A percentile compares a stretch with the other conserved stretches of the same genome.
Evolutionary conservation across 495 filamentous ascomycete species (phyloP).

Genomic region (Penicillium ucsense): DNA sequence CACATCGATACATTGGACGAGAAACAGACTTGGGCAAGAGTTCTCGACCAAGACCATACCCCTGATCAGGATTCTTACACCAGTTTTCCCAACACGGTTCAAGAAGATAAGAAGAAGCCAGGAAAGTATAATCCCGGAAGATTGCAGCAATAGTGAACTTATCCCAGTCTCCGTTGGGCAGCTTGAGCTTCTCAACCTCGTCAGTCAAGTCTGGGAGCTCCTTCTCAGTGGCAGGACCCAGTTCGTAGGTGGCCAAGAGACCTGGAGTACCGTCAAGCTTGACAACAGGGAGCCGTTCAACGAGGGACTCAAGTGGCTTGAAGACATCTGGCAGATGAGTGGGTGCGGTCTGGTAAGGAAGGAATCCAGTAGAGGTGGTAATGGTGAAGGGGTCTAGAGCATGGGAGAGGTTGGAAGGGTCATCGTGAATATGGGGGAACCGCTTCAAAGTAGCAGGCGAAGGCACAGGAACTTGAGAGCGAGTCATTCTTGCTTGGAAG

Average conservation of each 20-base stretch:
- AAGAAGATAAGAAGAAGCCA: conserved; percentile 80
- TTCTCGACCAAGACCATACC: conserved; percentile 67
- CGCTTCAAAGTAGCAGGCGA: conserved; percentile 35
- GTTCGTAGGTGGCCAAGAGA: conserved; percentile 58
- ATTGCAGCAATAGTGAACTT: conserved; percentile 69
- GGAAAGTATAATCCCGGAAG: conserved; percentile 83
- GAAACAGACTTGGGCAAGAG: conserved; percentile 60
- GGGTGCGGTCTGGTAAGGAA: conserved; percentile 33
- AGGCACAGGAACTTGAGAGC: conserved; percentile 21
- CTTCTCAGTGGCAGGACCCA: conserved; percentile 56
- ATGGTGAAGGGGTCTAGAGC: conserved; percentile 68
- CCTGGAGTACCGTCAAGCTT: conserved; percentile 60
- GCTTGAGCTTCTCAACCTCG: conserved; percentile 55
- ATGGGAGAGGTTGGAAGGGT: conserved; percentile 49
- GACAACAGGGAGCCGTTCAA: conserved; percentile 65
- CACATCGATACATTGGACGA: conserved; percentile 65
- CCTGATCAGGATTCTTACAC: conserved; percentile 48
- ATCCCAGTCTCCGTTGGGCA: conserved; percentile 42
- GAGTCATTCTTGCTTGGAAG: conserved; percentile 16
- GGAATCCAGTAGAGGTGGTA: conserved; percentile 71
- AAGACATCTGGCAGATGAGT: conserved; percentile 54
- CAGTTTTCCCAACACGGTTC: conserved; percentile 80
- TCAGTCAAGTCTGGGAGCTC: conserved; percentile 67
- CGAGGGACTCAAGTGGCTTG: conserved; percentile 53
- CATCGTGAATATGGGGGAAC: conserved; percentile 48